phyloP scores from a whole-genome alignment of 495 filamentous ascomycete genomes.

The Annulohypoxylon maeteangense region DNA sequence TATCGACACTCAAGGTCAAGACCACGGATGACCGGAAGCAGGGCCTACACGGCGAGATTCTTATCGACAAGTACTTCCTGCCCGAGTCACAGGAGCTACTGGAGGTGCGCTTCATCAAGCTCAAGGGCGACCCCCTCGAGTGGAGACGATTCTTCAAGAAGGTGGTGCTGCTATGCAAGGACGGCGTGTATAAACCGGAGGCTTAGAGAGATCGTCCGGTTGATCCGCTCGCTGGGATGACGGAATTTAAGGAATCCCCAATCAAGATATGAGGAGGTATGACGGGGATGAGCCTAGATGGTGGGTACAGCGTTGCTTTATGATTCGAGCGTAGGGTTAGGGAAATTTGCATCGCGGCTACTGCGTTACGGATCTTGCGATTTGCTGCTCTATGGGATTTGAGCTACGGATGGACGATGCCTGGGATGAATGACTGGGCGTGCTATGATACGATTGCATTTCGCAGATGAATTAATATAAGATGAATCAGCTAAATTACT shows the following conservation, averaged over 20 bases:
- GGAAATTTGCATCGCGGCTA: slow-evolving; percentile 17
- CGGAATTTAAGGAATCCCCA: neutral
- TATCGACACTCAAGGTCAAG: slow-evolving; percentile 74
- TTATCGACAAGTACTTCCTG: slow-evolving; percentile 73
- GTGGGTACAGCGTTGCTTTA: slow-evolving; percentile 13
- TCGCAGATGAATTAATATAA: neutral
- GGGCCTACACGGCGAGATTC: slow-evolving; percentile 81
- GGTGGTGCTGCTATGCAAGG: slow-evolving; percentile 82
- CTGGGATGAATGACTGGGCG: slow-evolving; percentile 1
- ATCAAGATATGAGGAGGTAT: neutral
- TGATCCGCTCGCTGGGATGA: neutral
- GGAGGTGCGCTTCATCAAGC: slow-evolving; percentile 92
- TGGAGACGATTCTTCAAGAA: slow-evolving; percentile 98
- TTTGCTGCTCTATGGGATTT: slow-evolving; percentile 13
- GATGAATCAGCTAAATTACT: neutral
- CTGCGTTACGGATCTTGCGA: neutral
- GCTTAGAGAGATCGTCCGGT: slow-evolving; percentile 45
- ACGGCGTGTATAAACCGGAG: slow-evolving; percentile 70
- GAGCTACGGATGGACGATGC: neutral
- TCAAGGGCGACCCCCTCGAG: slow-evolving; percentile 94
- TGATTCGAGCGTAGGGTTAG: slow-evolving; percentile 4
- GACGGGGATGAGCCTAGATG: neutral
- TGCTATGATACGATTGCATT: slow-evolving; percentile 5
- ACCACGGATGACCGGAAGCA: slow-evolving; percentile 83
- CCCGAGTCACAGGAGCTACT: slow-evolving; percentile 68